Evolutionary conservation across 179 eudicot species (phyloP).

Genomic region (Silene noctiflora): DNA sequence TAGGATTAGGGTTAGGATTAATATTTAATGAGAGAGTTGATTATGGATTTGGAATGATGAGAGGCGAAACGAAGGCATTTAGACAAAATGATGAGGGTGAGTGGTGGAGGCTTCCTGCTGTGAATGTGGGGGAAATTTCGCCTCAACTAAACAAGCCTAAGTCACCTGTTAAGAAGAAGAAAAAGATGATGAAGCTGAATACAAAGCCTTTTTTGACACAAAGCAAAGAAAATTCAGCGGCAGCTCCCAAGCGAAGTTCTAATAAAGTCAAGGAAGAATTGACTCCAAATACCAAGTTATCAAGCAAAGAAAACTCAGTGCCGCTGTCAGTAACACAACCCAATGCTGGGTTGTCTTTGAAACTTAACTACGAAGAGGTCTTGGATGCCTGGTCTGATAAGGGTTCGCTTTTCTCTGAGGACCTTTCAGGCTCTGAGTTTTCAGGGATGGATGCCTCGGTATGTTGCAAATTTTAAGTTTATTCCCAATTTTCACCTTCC

Average conservation of each 20-base stretch:
- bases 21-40: slow-evolving; percentile 47
- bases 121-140: slow-evolving; percentile 56
- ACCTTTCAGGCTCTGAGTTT: slow-evolving; percentile 38
- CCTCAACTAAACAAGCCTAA: slow-evolving; percentile 39
- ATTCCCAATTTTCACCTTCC: neutral
- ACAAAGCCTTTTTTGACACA: slow-evolving; percentile 13
- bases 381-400: slow-evolving; percentile 75
- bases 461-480: slow-evolving; percentile 24
- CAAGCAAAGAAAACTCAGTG: slow-evolving; percentile 30
- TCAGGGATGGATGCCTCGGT: slow-evolving; percentile 57
- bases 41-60: slow-evolving; percentile 45
- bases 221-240: slow-evolving; percentile 15
- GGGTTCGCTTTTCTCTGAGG: slow-evolving; percentile 70
- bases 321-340: slow-evolving; percentile 14
- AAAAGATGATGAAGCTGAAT: slow-evolving; percentile 26
- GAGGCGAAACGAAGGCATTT: slow-evolving; percentile 47
- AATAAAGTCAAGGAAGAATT: slow-evolving; percentile 23
- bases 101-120: slow-evolving; percentile 71
- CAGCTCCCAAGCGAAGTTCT: slow-evolving; percentile 22
- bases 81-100: slow-evolving; percentile 55
- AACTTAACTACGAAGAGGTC: slow-evolving; percentile 64
- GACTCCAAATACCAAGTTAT: slow-evolving; percentile 23
- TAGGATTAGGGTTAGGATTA: slow-evolving; percentile 34
- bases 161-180: slow-evolving; percentile 43
- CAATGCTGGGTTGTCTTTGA: slow-evolving; percentile 43